Evolutionary conservation across 768 basidiomycete genomes (phyloP), one percentile per base, ranked within the genome.

Genomic region (Mycena floridula): DNA sequence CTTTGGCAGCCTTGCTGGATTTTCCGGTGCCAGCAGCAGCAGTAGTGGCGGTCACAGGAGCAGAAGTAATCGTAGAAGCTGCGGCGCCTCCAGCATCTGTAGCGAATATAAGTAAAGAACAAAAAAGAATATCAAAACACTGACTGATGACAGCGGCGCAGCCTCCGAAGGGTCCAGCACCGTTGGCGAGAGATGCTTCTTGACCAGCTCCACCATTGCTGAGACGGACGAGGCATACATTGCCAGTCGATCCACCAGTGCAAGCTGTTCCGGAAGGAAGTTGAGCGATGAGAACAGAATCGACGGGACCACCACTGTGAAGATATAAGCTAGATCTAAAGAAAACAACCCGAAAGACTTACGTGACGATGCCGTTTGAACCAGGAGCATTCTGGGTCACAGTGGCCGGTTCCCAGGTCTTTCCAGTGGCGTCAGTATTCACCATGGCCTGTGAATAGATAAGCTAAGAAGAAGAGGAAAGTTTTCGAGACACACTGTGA

Each of bases 221-320:
- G 49, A 68, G 58, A 9, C 66, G 59, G 37, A 59, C 59, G 32
- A 70, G 52, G 52, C 68, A 70, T 15, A 58, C 55, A 49, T 60
- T 49, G 4, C 48, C 46, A 21, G 47, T 36, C 4, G 50, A 20
- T 26, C 68, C 68, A 20, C 68, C 68, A 4, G 57, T 49, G 52
- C 68, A 69, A n/a, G 43, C 57, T 5, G 60, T 65, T 21, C 58
- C 61, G 2, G 59, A 37, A 4, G 67, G 64, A 38, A 70, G 48
- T 48, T 61, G 52, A 21, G 59, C 60, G 1, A 48, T 42, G 35
- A 67, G 51, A 12, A 47, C 45, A 8, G 51, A 55, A 37, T 54
- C 44, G 25, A 53, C 54, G 36, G 56, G 54, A 12, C 52, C 56
- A 18, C 52, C 47, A 47, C 55, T 53, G 16, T 54, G 44, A 37